Base-by-base conservation (phyloP, 2,329 filamentous ascomycete genomes). In the Cephalotrichum gorgonifer region DNA sequence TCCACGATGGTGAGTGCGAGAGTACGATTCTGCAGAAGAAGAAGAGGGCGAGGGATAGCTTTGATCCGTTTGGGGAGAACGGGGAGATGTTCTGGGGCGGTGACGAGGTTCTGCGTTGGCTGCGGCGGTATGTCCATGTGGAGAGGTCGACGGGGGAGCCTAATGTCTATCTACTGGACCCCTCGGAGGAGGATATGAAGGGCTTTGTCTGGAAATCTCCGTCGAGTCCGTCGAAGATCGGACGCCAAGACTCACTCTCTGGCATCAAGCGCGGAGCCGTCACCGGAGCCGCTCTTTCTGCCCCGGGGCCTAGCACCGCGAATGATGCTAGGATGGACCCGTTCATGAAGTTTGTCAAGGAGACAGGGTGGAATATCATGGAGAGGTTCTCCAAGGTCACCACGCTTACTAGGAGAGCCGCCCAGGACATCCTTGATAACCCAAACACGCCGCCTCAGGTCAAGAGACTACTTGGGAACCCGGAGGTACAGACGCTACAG, bases 371-470 rank as follows among this genome's bases (percentile, higher is more conserved):
- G 93, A 96, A 88, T 55, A 83, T 98, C 50, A 79, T 98, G 70
- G 93, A 98, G 66, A 93, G 94, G 64, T 86, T 98, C 60, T 95
- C 89, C 68, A 93, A 95, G 63, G 93, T 98, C 43, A 98, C 93
- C 1, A 97, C 89, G 0, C 96, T 98, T 60, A 96, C 93, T 0
- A 74, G 90, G 50, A 79, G 91, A 52, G 95, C 94, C 0, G 93
- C 93, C 0, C 88, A 95, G 58, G 89, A 95, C 45, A 80, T 97
- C 43, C 81, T 88, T 31, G 91, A 98, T 22, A 95, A 95, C 62
- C 88, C 88, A 14, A 90, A 87, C 54, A 64, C 98, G 38, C 94
- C 94, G 6, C 89, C 89, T 0, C 91, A 96, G 63, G 79, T 98
- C 28, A 78, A 85, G 59, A 79, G 88, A 46, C 65, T 98, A 57